Conservation (phyloP, 495 filamentous ascomycete species). For the Hypoxylon fuscum region DNA sequence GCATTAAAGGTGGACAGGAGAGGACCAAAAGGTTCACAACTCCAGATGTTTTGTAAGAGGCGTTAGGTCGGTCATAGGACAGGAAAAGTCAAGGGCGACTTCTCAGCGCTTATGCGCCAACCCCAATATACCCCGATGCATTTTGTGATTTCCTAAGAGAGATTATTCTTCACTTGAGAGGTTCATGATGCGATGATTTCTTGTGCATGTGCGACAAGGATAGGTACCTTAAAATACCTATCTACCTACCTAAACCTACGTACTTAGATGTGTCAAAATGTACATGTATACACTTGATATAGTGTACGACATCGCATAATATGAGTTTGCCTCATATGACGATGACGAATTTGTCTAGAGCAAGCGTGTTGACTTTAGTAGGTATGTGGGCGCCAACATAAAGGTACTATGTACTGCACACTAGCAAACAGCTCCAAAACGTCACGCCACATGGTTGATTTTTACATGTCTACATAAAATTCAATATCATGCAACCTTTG, state of each 20-base stretch:
- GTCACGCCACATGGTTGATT: constrained; percentile 11
- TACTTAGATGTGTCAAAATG: too few species aligned
- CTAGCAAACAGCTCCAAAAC: neutral
- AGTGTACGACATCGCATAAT: too few species aligned
- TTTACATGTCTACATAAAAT: constrained; percentile 1
- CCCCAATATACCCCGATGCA: constrained; percentile 39
- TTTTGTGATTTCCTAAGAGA: constrained; percentile 30
- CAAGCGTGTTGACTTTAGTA: too few species aligned
- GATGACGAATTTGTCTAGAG: too few species aligned
- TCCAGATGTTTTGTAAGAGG: constrained; percentile 33
- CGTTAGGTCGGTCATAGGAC: constrained; percentile 37
- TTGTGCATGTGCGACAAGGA: neutral
- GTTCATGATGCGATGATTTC: neutral
- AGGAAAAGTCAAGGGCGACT: constrained; percentile 36
- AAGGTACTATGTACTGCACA: too few species aligned
- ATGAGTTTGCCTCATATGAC: too few species aligned
- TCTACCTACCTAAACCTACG: too few species aligned
- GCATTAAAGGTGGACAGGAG: constrained; percentile 10
- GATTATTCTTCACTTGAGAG: too few species aligned
- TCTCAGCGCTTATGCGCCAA: constrained; percentile 6
- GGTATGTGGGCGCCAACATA: too few species aligned
- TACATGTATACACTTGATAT: too few species aligned
- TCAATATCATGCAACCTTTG: constrained; percentile 32
- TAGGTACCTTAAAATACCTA: too few species aligned
- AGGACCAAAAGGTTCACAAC: constrained; percentile 10